A percentile compares a stretch with the other conserved stretches of the same genome.
phyloP scores from a whole-genome alignment of 139 green algal genomes.

The Chlorella sp. region DNA sequence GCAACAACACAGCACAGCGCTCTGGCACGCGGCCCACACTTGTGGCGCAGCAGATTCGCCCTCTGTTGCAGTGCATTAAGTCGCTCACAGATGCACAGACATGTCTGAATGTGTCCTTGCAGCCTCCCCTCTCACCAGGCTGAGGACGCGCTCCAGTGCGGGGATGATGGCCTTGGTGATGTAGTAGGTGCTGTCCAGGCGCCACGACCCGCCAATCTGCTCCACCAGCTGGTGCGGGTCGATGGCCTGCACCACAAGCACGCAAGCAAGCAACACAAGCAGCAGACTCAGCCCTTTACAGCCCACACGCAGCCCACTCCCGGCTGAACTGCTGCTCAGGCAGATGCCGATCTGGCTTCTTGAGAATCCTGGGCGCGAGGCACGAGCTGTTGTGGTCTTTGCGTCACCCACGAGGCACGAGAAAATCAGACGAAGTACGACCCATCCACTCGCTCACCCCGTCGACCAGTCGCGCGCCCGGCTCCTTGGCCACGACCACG shows the following conservation, averaged over 20 bases:
- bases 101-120: too few relatives aligned
- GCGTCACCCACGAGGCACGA: too few relatives aligned
- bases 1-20: background rate
- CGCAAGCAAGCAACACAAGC: background rate
- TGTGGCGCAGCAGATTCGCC: too few relatives aligned
- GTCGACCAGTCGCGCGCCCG: conserved; percentile 70
- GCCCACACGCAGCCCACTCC: background rate
- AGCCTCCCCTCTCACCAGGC: conserved; percentile 58
- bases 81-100: too few relatives aligned
- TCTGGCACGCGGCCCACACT: too few relatives aligned
- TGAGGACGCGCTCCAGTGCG: conserved; percentile 81
- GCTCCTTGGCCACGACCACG: conserved; percentile 79
- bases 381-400: too few relatives aligned
- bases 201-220: conserved; percentile 39
- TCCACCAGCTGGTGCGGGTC: conserved; percentile 66
- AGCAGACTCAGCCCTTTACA: too few relatives aligned
- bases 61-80: too few relatives aligned
- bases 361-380: too few relatives aligned
- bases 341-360: too few relatives aligned
- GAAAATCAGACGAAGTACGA: too few relatives aligned
- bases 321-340: too few relatives aligned
- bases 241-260: conserved; percentile 37
- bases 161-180: conserved; percentile 92
- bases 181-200: conserved; percentile 91
- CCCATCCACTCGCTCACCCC: conserved; percentile 24